phyloP scores from a whole-genome alignment of 768 basidiomycete species.

The Wakefieldia striispora region DNA sequence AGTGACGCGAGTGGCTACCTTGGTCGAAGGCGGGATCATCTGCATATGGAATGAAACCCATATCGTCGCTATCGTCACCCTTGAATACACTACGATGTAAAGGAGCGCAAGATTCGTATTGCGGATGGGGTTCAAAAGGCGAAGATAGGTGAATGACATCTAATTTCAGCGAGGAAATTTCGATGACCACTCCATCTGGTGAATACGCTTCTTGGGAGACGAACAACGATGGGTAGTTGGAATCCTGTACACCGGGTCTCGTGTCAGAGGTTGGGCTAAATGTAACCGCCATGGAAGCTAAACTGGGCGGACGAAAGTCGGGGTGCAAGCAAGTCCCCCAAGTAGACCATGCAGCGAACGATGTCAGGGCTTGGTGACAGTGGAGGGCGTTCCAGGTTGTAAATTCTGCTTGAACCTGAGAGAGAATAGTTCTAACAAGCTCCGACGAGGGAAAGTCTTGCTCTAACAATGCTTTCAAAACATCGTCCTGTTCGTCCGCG shows the following conservation, averaged over 20 bases:
- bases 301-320: slow-evolving; percentile 6
- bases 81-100: slow-evolving; percentile 43
- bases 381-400: slow-evolving; percentile 15
- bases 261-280: background rate
- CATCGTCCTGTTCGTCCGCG: slow-evolving; percentile 7
- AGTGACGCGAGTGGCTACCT: slow-evolving; percentile 37
- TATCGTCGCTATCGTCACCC: slow-evolving; percentile 56
- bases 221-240: background rate
- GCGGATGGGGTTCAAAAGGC: slow-evolving; percentile 31
- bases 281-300: background rate
- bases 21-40: slow-evolving; percentile 58
- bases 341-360: slow-evolving; percentile 14
- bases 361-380: slow-evolving; percentile 11
- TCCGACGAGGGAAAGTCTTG: background rate
- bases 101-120: slow-evolving; percentile 60
- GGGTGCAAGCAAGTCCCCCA: slow-evolving; percentile 15
- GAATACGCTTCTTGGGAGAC: slow-evolving; percentile 16
- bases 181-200: slow-evolving; percentile 9
- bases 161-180: slow-evolving; percentile 11
- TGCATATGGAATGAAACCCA: slow-evolving; percentile 61
- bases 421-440: slow-evolving; percentile 17
- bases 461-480: slow-evolving; percentile 7
- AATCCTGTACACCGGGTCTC: background rate
- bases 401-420: slow-evolving; percentile 27
- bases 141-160: slow-evolving; percentile 11